Evolutionary conservation across 2,329 filamentous ascomycete species (phyloP).

Genomic region (Fusarium oxysporum): DNA sequence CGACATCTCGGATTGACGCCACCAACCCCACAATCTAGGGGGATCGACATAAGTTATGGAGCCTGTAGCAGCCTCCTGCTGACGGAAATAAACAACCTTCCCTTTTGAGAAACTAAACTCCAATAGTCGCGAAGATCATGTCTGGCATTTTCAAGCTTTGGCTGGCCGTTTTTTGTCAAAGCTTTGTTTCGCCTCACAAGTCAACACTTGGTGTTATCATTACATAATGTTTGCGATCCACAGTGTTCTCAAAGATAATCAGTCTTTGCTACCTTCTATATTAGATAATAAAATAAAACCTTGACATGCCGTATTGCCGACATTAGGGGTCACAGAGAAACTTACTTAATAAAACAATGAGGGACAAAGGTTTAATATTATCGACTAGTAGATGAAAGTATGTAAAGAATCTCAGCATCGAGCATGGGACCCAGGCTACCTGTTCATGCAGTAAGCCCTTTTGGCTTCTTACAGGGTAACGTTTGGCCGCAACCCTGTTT

Average conservation of each 20-base stretch:
- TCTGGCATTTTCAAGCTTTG: background rate
- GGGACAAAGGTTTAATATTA: background rate
- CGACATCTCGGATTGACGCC: background rate
- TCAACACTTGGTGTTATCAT: rapidly evolving
- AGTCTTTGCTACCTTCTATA: background rate
- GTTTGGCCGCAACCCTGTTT: background rate
- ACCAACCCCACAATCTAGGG: background rate
- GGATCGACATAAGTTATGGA: background rate
- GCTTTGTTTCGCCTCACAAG: background rate
- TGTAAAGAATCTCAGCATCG: background rate
- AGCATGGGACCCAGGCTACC: rapidly evolving
- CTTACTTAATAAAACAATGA: background rate
- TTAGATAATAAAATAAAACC: background rate
- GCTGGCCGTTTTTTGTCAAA: background rate
- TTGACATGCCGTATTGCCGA: background rate
- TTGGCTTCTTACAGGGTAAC: background rate
- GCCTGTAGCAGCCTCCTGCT: background rate
- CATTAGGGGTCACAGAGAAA: background rate
- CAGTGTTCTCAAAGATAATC: background rate
- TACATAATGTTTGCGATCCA: background rate
- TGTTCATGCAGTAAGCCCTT: background rate
- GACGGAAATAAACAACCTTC: background rate
- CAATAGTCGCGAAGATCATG: background rate
- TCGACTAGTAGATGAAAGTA: too few relatives aligned
- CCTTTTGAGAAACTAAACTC: background rate